phyloP scores from a whole-genome alignment of 169 alveolate genomes.

The Babesia sp. region DNA sequence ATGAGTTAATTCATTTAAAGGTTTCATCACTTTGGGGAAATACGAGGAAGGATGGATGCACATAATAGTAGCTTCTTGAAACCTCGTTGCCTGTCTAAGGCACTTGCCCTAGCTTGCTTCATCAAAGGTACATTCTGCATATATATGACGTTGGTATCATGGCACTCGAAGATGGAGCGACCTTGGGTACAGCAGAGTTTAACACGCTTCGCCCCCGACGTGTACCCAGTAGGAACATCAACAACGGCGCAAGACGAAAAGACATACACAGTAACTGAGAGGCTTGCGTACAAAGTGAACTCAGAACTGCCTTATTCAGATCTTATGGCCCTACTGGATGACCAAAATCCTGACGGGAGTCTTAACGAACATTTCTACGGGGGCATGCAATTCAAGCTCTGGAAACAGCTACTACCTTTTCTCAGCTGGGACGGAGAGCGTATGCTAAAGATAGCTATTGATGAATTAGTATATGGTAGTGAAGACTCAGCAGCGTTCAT shows the following conservation, averaged over 20 bases:
- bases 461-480: slow-evolving; percentile 64
- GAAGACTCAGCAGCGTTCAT: slow-evolving; percentile 76
- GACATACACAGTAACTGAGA: background rate
- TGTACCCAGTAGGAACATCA: background rate
- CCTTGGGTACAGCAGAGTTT: background rate
- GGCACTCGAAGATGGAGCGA: slow-evolving; percentile 6
- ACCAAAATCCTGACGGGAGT: slow-evolving; percentile 17
- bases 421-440: slow-evolving; percentile 76
- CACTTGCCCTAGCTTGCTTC: slow-evolving; percentile 1
- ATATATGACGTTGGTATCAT: background rate
- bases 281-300: slow-evolving; percentile 9
- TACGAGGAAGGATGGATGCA: background rate
- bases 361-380: slow-evolving; percentile 14
- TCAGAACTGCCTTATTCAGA: slow-evolving; percentile 25
- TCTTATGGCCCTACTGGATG: slow-evolving; percentile 29
- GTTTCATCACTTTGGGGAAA: no score
- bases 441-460: slow-evolving; percentile 64
- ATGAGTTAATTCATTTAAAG: no score
- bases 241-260: background rate
- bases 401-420: slow-evolving; percentile 57
- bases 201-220: background rate
- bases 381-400: slow-evolving; percentile 29
- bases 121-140: slow-evolving; percentile 3
- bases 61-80: background rate
- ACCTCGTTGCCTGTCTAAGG: slow-evolving; percentile 1